Base-by-base conservation (phyloP, 306 rosid genomes). In the Cajanus cajan region DNA sequence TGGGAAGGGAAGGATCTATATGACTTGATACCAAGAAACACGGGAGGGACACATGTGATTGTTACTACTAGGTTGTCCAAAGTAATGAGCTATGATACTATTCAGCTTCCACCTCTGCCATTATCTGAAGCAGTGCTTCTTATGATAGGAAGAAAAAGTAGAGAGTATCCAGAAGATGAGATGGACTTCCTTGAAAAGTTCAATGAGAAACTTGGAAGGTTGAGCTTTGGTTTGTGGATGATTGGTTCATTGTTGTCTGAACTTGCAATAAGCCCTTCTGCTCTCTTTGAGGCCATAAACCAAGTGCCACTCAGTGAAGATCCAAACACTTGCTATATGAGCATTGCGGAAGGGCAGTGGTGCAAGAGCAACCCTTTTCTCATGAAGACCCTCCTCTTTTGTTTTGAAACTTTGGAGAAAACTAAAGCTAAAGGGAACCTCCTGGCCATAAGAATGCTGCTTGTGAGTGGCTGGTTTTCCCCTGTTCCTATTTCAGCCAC, bases 11-110 rank as follows among this genome's bases (percentile, higher is more conserved):
- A 90, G 82, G 90, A 85, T 80, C 58, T 92, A 40, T 84, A 76
- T 68, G 94, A 94, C 82, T 88, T 92, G 86, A 89, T 92, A 76
- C 94, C 98, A 40, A 88, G 91, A 86, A 88, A 89, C 83, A 80
- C 89, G 1, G 97, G 94, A 43, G 93, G 92, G 40, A 88, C 97
- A 28, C 93, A 94, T 83, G 94, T 94, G 68, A 86, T 94, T 55
- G 85, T 94, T 76, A 92, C 98, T 6, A 81, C 90, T 7, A 80
- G 88, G 73, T 51, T 89, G 82, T 85, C 96, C 14, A 88, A 88
- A 78, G 90, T 90, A 34, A 89, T 81, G 87, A 92, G 76, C 85
- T 89, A 88, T 54, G 93, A 87, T 13, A 70, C 86, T 0, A 85
- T 94, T 80, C 91, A 92, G 71, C 91, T 90, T 48, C 86, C 84